A percentile compares a stretch with the other conserved stretches of the same genome.
These are phyloP conservation scores for Claviceps cyperi DNA, from an alignment of 2,329 filamentous ascomycete species.

Conservation along the genomic window DNA sequence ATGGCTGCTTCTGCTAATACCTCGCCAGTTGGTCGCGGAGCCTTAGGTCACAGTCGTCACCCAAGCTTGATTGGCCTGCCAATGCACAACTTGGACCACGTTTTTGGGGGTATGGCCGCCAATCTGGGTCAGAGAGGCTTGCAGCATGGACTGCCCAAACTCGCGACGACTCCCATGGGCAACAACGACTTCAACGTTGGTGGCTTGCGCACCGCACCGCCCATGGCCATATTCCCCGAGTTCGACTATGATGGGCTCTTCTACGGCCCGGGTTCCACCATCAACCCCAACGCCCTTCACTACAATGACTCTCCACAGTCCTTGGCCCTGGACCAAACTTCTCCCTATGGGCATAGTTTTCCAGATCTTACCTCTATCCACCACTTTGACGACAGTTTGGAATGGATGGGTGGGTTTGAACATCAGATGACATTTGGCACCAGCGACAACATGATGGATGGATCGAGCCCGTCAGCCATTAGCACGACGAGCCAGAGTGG, in stretches of 20 bases:
- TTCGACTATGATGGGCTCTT: slow-evolving; percentile 35
- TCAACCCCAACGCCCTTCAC: slow-evolving; percentile 64
- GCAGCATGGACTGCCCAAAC: slow-evolving; percentile 58
- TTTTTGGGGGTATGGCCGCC: slow-evolving; percentile 60
- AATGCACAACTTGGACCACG: slow-evolving; percentile 42
- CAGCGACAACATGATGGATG: slow-evolving; percentile 74
- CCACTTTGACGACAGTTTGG: slow-evolving; percentile 62
- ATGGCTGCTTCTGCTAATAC: slow-evolving; percentile 43
- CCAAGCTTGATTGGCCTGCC: slow-evolving; percentile 58
- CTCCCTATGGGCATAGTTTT: slow-evolving; percentile 43
- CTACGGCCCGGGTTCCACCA: slow-evolving; percentile 52
- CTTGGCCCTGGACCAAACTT: slow-evolving; percentile 46
- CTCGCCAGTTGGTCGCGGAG: slow-evolving; percentile 27
- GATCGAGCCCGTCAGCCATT: slow-evolving; percentile 88
- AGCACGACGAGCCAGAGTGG: slow-evolving; percentile 88
- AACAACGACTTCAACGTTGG: slow-evolving; percentile 45
- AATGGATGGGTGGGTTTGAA: slow-evolving; percentile 73
- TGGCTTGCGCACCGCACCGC: slow-evolving; percentile 66
- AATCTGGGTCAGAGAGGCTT: slow-evolving; percentile 52
- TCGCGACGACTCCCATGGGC: slow-evolving; percentile 63
- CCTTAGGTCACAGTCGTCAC: slow-evolving; percentile 52
- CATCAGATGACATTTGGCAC: slow-evolving; percentile 56
- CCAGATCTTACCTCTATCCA: slow-evolving; percentile 43
- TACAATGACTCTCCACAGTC: slow-evolving; percentile 66
- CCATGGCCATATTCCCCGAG: slow-evolving; percentile 47